Conservation (phyloP, 1,139 yeast species). For the Hyphopichia wangnamkhiaoensis region DNA sequence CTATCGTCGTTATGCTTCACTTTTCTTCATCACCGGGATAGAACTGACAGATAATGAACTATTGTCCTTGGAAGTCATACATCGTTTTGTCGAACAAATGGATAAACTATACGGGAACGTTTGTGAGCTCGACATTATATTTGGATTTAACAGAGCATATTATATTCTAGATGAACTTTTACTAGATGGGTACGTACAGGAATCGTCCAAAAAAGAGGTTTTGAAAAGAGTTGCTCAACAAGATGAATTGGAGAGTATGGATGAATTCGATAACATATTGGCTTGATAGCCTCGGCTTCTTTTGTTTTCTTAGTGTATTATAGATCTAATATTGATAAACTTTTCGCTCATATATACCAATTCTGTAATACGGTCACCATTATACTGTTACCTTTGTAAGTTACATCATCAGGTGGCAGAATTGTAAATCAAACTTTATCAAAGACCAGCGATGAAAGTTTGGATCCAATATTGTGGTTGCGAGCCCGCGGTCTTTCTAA, state of each 20-base stretch:
- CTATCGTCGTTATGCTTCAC: constrained; percentile 88
- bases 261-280: constrained; percentile 47
- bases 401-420: too few species aligned
- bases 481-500: too few species aligned
- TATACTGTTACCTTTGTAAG: too few species aligned
- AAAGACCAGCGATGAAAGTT: too few species aligned
- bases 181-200: constrained; percentile 82
- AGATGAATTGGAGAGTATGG: constrained; percentile 60
- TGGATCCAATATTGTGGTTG: too few species aligned
- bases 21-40: constrained; percentile 86
- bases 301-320: neutral
- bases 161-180: constrained; percentile 87
- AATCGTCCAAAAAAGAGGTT: constrained; percentile 79
- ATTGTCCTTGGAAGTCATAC: constrained; percentile 80
- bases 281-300: constrained; percentile 17
- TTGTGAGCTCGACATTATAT: constrained; percentile 88
- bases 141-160: constrained; percentile 92
- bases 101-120: constrained; percentile 97
- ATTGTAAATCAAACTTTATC: too few species aligned
- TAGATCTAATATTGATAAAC: neutral
- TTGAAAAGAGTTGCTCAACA: constrained; percentile 76
- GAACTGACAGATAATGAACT: constrained; percentile 86
- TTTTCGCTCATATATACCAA: too few species aligned
- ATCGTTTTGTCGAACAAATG: constrained; percentile 95
- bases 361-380: too few species aligned